These are phyloP conservation scores for Emmonsiellopsis sp. DNA, from an alignment of 2,329 filamentous ascomycete species.

Conservation along the genomic window DNA sequence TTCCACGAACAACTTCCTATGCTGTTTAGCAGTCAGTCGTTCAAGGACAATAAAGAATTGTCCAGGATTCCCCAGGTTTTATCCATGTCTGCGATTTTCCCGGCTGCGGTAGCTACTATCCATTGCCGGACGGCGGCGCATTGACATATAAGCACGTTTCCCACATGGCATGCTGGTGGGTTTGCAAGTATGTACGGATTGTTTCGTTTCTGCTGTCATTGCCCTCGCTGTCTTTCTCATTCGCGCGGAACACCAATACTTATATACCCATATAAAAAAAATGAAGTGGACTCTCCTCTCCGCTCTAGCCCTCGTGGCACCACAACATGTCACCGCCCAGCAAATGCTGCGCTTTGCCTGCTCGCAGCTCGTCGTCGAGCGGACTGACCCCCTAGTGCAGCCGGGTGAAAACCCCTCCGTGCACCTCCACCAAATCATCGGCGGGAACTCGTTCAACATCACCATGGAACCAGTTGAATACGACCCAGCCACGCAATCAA, in stretches of 20 bases:
- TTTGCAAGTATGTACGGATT: not conserved
- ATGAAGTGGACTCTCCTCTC: not conserved
- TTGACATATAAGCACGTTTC: too few species aligned
- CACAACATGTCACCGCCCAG: not conserved
- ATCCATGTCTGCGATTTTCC: too few species aligned
- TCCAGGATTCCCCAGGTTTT: not conserved
- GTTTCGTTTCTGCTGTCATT: not conserved
- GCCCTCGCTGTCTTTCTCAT: not conserved
- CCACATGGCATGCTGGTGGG: too few species aligned
- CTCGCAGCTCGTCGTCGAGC: constrained; percentile 29
- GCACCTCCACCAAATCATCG: constrained; percentile 42
- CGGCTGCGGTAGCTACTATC: too few species aligned
- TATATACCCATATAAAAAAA: not conserved
- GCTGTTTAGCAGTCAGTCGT: not conserved
- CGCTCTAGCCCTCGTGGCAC: not conserved
- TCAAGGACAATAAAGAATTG: not conserved
- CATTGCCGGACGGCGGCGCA: too few species aligned
- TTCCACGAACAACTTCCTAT: not conserved
- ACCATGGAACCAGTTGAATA: constrained; percentile 35
- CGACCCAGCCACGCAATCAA: constrained; percentile 18
- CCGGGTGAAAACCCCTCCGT: constrained; percentile 36
- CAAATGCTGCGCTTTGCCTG: not conserved
- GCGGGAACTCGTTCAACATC: constrained; percentile 39
- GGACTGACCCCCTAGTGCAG: constrained; percentile 40
- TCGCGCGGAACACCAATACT: not conserved